These are phyloP conservation scores for Penicillium malachiteum DNA, from an alignment of 495 filamentous ascomycete genomes.

Conservation along the genomic window DNA sequence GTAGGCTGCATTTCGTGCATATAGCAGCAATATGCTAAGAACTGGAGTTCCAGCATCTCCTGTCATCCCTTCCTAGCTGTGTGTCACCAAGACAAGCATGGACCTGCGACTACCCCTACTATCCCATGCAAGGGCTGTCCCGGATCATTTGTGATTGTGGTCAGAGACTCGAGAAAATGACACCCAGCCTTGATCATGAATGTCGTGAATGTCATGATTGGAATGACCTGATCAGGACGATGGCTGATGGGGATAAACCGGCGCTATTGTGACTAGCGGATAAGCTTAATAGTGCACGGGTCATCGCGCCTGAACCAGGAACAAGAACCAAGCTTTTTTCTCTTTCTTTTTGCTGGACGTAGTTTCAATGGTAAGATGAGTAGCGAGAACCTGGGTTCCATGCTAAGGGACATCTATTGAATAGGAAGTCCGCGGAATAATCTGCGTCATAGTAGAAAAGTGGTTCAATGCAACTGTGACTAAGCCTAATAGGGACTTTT, in stretches of 20 bases:
- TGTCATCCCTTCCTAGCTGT: not conserved
- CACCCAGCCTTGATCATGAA: not conserved
- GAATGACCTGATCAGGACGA: not conserved
- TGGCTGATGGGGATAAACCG: not conserved
- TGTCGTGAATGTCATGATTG: not conserved
- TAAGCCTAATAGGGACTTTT: not conserved
- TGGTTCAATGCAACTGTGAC: slow-evolving; percentile 12
- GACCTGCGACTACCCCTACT: not conserved
- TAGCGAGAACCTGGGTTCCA: not conserved
- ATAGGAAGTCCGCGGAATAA: not conserved
- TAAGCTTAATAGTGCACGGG: slow-evolving; percentile 15
- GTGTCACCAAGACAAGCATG: slow-evolving; percentile 1
- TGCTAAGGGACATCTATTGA: not conserved
- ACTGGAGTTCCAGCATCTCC: not conserved
- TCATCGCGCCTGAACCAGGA: slow-evolving; percentile 4
- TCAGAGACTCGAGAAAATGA: not conserved
- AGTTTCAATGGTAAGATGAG: not conserved
- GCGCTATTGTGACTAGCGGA: slow-evolving; percentile 3
- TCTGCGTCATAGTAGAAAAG: slow-evolving; percentile 3
- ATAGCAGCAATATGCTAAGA: not conserved
- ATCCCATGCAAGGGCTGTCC: not conserved
- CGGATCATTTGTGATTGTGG: not conserved
- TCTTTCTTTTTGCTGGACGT: not conserved
- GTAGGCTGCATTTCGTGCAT: not conserved
- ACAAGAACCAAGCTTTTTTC: slow-evolving; percentile 8